A percentile compares a stretch with the other conserved stretches of the same genome.
Evolutionary conservation across 2,329 filamentous ascomycete genomes (phyloP).

Genomic region (Dryadomyces quercus-mongolicae): DNA sequence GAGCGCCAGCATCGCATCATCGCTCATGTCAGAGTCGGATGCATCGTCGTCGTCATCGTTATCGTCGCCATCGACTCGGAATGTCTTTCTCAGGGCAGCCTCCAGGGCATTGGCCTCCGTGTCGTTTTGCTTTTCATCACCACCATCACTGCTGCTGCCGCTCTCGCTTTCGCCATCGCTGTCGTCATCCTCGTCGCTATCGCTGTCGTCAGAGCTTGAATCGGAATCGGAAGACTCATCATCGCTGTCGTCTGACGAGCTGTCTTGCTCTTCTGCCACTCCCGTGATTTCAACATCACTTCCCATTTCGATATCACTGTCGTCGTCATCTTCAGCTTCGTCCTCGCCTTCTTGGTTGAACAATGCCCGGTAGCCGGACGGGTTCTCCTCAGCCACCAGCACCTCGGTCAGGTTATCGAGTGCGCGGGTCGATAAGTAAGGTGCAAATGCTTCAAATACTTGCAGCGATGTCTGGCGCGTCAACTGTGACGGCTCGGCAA

Average conservation of each 20-base stretch:
- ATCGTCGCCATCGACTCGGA: constrained; percentile 36
- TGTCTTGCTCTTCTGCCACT: constrained; percentile 27
- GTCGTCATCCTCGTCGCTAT: constrained; percentile 16
- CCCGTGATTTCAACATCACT: constrained; percentile 31
- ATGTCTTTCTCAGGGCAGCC: constrained; percentile 62
- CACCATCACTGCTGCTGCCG: constrained; percentile 24
- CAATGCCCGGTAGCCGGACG: constrained; percentile 72
- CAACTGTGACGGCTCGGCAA: constrained; percentile 72
- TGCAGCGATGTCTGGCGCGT: constrained; percentile 80
- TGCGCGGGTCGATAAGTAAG: constrained; percentile 60
- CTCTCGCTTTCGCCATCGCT: constrained; percentile 23
- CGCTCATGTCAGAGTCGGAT: constrained; percentile 71
- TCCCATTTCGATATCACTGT: constrained; percentile 27
- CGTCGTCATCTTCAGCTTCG: constrained; percentile 34
- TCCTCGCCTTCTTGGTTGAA: constrained; percentile 51
- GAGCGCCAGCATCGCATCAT: constrained; percentile 87
- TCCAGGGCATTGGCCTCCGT: constrained; percentile 35
- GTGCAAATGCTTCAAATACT: constrained; percentile 74
- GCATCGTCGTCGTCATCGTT: constrained; percentile 40
- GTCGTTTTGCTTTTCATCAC: not conserved
- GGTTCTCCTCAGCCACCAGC: constrained; percentile 65
- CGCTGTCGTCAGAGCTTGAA: constrained; percentile 13
- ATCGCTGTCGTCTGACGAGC: constrained; percentile 25
- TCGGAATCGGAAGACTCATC: constrained; percentile 25
- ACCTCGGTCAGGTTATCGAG: constrained; percentile 56